phyloP scores from a whole-genome alignment of 1,284 basidiomycete species.

The Leccinum pachyderme region DNA sequence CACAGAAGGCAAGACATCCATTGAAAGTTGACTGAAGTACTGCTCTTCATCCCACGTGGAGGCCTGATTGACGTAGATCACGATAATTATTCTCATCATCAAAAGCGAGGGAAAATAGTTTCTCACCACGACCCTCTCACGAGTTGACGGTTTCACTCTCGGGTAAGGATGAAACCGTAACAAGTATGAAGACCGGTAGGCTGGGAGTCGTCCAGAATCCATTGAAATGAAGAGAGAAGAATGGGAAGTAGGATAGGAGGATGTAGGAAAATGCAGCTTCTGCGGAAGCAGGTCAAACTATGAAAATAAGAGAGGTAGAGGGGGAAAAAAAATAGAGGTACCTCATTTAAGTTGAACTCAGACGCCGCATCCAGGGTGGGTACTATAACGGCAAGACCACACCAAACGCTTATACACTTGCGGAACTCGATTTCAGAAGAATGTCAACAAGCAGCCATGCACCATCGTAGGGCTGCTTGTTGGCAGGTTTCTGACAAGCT shows the following conservation, averaged over 20 bases:
- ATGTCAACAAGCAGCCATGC: constrained; percentile 1
- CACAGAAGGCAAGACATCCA: constrained; percentile 2
- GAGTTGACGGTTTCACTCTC: constrained; percentile 22
- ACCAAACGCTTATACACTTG: constrained; percentile 25
- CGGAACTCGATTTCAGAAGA: constrained; percentile 16
- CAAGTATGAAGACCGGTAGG: constrained; percentile 33
- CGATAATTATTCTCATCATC: constrained; percentile 7
- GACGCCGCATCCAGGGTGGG: constrained; percentile 22
- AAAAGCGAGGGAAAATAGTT: not conserved
- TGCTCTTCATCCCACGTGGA: not conserved
- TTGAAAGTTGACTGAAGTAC: not conserved
- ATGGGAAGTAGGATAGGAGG: not conserved
- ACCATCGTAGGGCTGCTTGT: not conserved
- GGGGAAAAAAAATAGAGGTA: constrained; percentile 1
- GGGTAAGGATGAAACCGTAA: constrained; percentile 31
- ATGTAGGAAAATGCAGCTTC: not conserved
- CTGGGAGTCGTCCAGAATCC: constrained; percentile 20
- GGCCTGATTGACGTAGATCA: constrained; percentile 6
- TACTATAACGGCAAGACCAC: constrained; percentile 27
- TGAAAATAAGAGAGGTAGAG: constrained; percentile 3
- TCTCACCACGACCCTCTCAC: constrained; percentile 28
- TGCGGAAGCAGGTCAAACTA: not conserved
- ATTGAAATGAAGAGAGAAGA: constrained; percentile 11
- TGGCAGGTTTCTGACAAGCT: not conserved
- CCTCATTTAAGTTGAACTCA: constrained; percentile 18